Base-by-base conservation (phyloP, 768 basidiomycete genomes). In the Kwoniella sp. region DNA sequence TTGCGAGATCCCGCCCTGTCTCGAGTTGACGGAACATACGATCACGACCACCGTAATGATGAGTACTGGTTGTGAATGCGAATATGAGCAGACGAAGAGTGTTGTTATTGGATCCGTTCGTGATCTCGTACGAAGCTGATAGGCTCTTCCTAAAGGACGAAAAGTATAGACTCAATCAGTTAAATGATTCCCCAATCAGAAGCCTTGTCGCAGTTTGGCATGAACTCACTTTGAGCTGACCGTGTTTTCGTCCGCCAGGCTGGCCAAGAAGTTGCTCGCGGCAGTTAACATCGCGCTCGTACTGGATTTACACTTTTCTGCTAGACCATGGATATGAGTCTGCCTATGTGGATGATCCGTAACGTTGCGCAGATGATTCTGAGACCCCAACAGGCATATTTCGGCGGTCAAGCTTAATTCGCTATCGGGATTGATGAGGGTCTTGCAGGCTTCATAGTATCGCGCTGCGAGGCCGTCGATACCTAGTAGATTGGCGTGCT, bases 211-310 rank as follows among this genome's bases (percentile, higher is more conserved):
- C n/a, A n/a, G n/a, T n/a, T n/a, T n/a, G n/a, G n/a, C n/a, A n/a
- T n/a, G n/a, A n/a, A 72, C 73, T 65, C 46, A 75, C 73, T 77
- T 77, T 8, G 71, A 60, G 12, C 52, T 49, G 47, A 70, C 61
- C 29, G 64, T 19, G 26, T 72, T 69, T 3, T 55, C 60, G 19
- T 71, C 70, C 3, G 63, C 58, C n/a, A 77, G 44, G 58, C 70
- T 67, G 3, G 65, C 58, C 47, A 77, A 48, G 29, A 77, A 58
- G 19, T 64, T 51, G 7, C 71, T 69, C 8, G 65, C 61, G 19
- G 63, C 65, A 10, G 52, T 56, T 15, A 77, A 36, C 22, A 58
- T 67, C 17, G 69, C 65, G 29, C 59, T 73, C 3, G 70, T 61
- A 33, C 67, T 68, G 0, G 29, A 37, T 25, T 53, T 56, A 48